Conservation (phyloP, 371 early-diverging fungal species). For the Rhizomucor pusillus region DNA sequence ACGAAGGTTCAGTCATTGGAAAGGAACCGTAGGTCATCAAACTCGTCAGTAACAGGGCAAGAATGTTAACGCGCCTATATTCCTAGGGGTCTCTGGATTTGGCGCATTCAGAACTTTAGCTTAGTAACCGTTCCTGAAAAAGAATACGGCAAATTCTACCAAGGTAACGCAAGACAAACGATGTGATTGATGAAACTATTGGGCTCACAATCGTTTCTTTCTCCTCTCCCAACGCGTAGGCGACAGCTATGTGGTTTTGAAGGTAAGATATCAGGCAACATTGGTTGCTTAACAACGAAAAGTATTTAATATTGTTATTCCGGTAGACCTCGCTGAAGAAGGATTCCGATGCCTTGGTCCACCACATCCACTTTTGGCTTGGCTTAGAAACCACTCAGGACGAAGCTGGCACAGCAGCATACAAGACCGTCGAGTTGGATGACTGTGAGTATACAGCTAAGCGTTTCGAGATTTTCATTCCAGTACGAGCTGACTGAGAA, state of each 20-base stretch:
- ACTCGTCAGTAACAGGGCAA: background rate
- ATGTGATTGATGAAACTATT: background rate
- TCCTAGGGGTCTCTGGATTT: slow-evolving; percentile 68
- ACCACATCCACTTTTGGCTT: slow-evolving; percentile 87
- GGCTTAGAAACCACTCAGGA: slow-evolving; percentile 73
- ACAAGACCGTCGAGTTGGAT: slow-evolving; percentile 88
- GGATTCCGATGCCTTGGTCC: slow-evolving; percentile 55
- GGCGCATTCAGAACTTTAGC: slow-evolving; percentile 82
- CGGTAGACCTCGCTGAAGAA: slow-evolving; percentile 58
- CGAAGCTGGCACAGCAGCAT: slow-evolving; percentile 88
- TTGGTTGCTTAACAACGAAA: background rate
- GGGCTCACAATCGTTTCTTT: slow-evolving; percentile 3
- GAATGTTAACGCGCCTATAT: background rate
- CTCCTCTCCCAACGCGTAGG: slow-evolving; percentile 24
- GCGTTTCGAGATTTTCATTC: background rate
- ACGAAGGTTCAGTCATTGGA: slow-evolving; percentile 49
- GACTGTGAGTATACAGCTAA: slow-evolving; percentile 57
- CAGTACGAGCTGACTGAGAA: slow-evolving; percentile 1
- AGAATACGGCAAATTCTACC: slow-evolving; percentile 71
- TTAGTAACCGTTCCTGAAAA: slow-evolving; percentile 62
- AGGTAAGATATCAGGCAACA: slow-evolving; percentile 42
- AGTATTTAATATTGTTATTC: background rate
- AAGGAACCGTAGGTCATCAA: slow-evolving; percentile 33
- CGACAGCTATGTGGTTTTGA: slow-evolving; percentile 77
- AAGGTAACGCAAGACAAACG: slow-evolving; percentile 29